Percentiles rank a stretch among this genome's conserved stretches.
phyloP scores from a whole-genome alignment of 768 basidiomycete species.

The Lactarius sanguifluus region DNA sequence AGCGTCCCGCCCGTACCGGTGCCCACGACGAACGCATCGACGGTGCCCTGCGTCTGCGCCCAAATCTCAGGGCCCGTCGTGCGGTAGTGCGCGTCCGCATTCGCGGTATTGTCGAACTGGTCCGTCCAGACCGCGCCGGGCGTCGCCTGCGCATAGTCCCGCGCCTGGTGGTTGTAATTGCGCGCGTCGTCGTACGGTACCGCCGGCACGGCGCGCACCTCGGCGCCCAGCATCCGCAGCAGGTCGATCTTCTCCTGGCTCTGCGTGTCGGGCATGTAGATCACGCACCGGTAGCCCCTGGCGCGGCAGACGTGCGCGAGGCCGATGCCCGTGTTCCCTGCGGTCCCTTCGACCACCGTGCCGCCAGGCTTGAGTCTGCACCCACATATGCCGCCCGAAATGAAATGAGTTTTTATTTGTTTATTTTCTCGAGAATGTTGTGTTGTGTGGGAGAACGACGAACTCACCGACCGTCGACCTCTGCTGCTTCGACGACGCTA shows the following conservation, averaged over 20 bases:
- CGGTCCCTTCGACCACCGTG: slow-evolving; percentile 96
- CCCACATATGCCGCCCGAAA: not conserved
- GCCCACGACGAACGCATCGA: slow-evolving; percentile 92
- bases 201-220: slow-evolving; percentile 94
- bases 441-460: not conserved
- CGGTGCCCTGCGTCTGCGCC: slow-evolving; percentile 74
- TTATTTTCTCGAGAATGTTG: too few species aligned
- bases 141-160: slow-evolving; percentile 72
- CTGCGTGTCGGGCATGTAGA: slow-evolving; percentile 98
- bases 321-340: slow-evolving; percentile 97
- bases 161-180: slow-evolving; percentile 98
- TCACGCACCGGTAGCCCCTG: slow-evolving; percentile 94
- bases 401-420: not conserved
- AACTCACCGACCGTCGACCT: slow-evolving; percentile 74
- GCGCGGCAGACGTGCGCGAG: slow-evolving; percentile 93
- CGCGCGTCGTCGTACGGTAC: slow-evolving; percentile 93
- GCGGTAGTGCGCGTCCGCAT: slow-evolving; percentile 81
- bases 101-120: slow-evolving; percentile 97
- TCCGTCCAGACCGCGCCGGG: slow-evolving; percentile 93
- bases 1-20: slow-evolving; percentile 97
- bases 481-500: slow-evolving; percentile 83
- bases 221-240: slow-evolving; percentile 94
- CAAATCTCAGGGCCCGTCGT: slow-evolving; percentile 97
- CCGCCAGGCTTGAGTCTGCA: slow-evolving; percentile 84
- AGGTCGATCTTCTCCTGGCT: slow-evolving; percentile 99